These are phyloP conservation scores for Aquilaria yunnanensis DNA, from an alignment of 345 rosid genomes.

Conservation along the genomic window DNA sequence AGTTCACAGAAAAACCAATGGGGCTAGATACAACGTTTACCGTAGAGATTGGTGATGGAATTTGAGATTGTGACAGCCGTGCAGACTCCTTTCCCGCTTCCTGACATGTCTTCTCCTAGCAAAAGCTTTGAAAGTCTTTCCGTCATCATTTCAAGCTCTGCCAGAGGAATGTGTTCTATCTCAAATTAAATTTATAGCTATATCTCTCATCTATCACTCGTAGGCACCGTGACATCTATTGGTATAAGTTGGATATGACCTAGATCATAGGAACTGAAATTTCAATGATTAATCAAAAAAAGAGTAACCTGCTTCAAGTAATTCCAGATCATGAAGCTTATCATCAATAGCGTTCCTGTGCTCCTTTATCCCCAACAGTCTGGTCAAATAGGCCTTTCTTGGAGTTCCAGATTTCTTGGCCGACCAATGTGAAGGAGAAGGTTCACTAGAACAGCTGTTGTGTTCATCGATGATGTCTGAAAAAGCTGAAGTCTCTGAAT, in stretches of 20 bases:
- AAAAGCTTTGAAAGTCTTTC: conserved; percentile 88
- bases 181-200: neutral
- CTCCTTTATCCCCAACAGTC: conserved; percentile 27
- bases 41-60: conserved; percentile 89
- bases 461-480: conserved; percentile 55
- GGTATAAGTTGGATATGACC: no score
- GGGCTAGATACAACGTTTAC: conserved; percentile 23
- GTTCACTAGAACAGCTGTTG: conserved; percentile 47
- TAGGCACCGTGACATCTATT: no score
- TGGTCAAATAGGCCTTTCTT: conserved; percentile 17
- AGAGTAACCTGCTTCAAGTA: conserved; percentile 47
- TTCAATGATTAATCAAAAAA: neutral
- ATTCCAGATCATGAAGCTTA: conserved; percentile 39
- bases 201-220: neutral
- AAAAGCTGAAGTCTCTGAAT: conserved; percentile 57
- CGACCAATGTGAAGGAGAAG: conserved; percentile 61
- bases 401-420: conserved; percentile 23
- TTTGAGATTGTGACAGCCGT: conserved; percentile 89
- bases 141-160: conserved; percentile 83
- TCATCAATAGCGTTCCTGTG: conserved; percentile 20
- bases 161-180: conserved; percentile 2
- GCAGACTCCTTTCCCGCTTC: conserved; percentile 90
- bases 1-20: neutral
- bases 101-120: conserved; percentile 98
- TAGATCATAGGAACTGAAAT: no score